phyloP scores from a whole-genome alignment of 192 early-diverging fungal genomes.

The Linnemannia hyalina region DNA sequence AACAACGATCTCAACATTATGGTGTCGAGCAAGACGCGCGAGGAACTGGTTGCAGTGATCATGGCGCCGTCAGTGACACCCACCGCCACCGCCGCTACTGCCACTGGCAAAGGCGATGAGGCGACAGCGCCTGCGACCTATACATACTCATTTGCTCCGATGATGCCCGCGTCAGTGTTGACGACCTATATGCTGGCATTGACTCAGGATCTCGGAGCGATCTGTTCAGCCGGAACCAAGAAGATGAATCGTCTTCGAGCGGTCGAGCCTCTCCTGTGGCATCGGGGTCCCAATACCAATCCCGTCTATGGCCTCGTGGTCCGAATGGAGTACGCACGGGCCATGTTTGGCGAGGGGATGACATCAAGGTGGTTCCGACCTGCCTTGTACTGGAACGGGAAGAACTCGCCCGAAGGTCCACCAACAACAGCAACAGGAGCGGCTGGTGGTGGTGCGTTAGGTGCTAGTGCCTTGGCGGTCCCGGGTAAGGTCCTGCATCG shows the following conservation, averaged over 20 bases:
- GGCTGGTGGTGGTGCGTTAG: not conserved
- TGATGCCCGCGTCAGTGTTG: slow-evolving; percentile 61
- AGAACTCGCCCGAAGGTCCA: slow-evolving; percentile 55
- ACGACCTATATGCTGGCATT: slow-evolving; percentile 50
- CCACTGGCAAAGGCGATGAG: not conserved
- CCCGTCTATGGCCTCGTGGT: slow-evolving; percentile 71
- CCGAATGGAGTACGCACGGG: slow-evolving; percentile 63
- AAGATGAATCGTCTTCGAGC: slow-evolving; percentile 38
- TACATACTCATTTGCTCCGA: slow-evolving; percentile 61
- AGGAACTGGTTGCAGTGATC: slow-evolving; percentile 28
- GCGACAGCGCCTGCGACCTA: slow-evolving; percentile 11
- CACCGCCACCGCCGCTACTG: not conserved
- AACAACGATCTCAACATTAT: slow-evolving; percentile 28
- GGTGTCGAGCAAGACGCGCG: slow-evolving; percentile 33
- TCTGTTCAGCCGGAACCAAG: slow-evolving; percentile 61
- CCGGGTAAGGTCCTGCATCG: slow-evolving; percentile 34
- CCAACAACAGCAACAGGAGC: not conserved
- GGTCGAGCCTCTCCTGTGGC: slow-evolving; percentile 62
- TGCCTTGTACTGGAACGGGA: slow-evolving; percentile 72
- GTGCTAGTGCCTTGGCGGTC: not conserved
- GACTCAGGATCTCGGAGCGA: slow-evolving; percentile 55
- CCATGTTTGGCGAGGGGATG: slow-evolving; percentile 56
- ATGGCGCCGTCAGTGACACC: not conserved
- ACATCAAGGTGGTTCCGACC: slow-evolving; percentile 62
- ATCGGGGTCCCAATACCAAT: slow-evolving; percentile 71